Evolutionary conservation across 108 stramenopile species (phyloP).

Genomic region (Nitzschia palea): DNA sequence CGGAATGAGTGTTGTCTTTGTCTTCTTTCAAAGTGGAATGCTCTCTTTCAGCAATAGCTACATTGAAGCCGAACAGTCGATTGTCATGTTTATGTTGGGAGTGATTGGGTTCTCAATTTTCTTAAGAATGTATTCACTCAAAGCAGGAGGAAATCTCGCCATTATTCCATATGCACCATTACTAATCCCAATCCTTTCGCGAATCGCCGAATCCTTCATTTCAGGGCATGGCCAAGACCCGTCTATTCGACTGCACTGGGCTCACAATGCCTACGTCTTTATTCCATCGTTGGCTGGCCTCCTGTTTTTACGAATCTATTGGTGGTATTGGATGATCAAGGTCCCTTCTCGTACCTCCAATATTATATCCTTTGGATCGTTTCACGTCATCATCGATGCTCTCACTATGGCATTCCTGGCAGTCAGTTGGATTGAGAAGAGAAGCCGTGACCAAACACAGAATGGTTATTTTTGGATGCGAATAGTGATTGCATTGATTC

Average conservation of each 20-base stretch:
- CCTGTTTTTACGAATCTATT: slow-evolving; percentile 37
- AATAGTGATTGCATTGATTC: slow-evolving; percentile 32
- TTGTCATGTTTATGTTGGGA: slow-evolving; percentile 63
- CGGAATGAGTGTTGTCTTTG: slow-evolving; percentile 36
- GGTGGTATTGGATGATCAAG: not conserved
- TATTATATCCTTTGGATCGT: slow-evolving; percentile 2
- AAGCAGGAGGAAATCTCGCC: slow-evolving; percentile 18
- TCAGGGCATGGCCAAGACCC: slow-evolving; percentile 83
- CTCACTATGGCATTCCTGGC: slow-evolving; percentile 43
- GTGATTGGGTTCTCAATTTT: slow-evolving; percentile 48
- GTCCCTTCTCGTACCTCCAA: not conserved
- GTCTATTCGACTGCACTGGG: slow-evolving; percentile 66
- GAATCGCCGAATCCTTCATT: slow-evolving; percentile 56
- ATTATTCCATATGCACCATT: slow-evolving; percentile 33
- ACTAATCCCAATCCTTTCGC: slow-evolving; percentile 47
- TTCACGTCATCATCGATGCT: slow-evolving; percentile 44
- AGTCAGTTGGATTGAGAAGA: slow-evolving; percentile 73
- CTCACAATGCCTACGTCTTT: slow-evolving; percentile 64
- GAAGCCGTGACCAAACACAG: slow-evolving; percentile 44
- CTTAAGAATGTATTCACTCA: slow-evolving; percentile 21
- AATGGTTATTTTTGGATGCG: slow-evolving; percentile 61
- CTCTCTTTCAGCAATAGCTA: slow-evolving; percentile 84
- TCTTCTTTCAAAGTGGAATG: slow-evolving; percentile 64
- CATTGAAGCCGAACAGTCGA: slow-evolving; percentile 64
- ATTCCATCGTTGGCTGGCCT: slow-evolving; percentile 50